A percentile compares a stretch with the other conserved stretches of the same genome.
Conservation (phyloP, 441 rosid species). For the Populus hybrid region DNA sequence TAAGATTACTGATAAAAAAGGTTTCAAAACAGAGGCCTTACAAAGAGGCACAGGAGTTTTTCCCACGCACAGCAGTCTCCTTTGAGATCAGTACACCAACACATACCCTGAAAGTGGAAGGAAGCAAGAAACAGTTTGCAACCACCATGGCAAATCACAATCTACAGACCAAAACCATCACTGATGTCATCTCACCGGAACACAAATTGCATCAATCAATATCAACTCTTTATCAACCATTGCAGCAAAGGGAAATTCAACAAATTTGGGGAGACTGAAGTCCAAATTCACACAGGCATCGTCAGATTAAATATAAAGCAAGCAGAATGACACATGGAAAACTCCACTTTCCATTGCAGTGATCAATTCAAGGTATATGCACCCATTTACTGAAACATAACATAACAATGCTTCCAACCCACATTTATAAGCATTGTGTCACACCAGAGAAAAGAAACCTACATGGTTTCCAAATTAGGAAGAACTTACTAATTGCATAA, state of each 20-base stretch:
- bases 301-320: background rate
- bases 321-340: constrained; percentile 5
- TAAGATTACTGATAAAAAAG: constrained; percentile 25
- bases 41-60: constrained; percentile 33
- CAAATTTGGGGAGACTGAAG: constrained; percentile 6
- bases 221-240: background rate
- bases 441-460: constrained; percentile 10
- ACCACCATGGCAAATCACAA: constrained; percentile 6
- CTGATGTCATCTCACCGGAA: background rate
- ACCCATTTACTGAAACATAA: background rate
- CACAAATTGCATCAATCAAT: background rate
- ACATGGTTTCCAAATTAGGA: constrained; percentile 8
- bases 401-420: constrained; percentile 4
- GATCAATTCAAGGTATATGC: background rate
- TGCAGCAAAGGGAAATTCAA: background rate
- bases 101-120: constrained; percentile 21
- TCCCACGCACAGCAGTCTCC: constrained; percentile 30
- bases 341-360: constrained; percentile 4
- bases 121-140: constrained; percentile 15
- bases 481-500: background rate
- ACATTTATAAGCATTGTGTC: background rate
- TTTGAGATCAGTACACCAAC: constrained; percentile 30
- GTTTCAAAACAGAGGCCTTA: constrained; percentile 34
- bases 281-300: background rate
- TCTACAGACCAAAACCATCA: constrained; percentile 1